Evolutionary conservation across 2,329 filamentous ascomycete species (phyloP).

Genomic region (Exophiala sideris): DNA sequence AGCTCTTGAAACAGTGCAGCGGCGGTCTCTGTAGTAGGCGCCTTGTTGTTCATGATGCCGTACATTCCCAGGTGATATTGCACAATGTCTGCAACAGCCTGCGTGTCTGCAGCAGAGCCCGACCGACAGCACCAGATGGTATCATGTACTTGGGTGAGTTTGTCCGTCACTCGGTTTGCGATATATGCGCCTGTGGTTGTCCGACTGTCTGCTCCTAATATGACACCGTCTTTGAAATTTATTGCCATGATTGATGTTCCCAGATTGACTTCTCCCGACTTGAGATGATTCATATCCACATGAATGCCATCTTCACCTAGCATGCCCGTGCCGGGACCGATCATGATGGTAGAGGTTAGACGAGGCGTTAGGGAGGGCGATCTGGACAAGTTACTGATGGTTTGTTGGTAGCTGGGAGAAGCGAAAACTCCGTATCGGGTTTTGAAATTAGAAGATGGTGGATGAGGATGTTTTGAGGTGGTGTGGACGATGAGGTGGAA

Average conservation of each 20-base stretch:
- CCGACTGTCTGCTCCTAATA: constrained; percentile 92
- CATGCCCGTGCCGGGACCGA: constrained; percentile 42
- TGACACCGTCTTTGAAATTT: constrained; percentile 97
- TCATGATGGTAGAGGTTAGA: constrained; percentile 33
- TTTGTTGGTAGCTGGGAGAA: too few relatives aligned
- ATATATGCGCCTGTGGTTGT: constrained; percentile 98
- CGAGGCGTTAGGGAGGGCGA: neutral
- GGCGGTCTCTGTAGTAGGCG: constrained; percentile 90
- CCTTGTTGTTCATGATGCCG: constrained; percentile 81
- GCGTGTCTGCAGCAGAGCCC: constrained; percentile 93
- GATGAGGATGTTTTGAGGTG: neutral
- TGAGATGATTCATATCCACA: constrained; percentile 96
- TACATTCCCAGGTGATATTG: constrained; percentile 95
- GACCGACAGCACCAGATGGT: constrained; percentile 99
- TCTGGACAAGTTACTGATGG: neutral
- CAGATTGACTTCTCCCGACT: constrained; percentile 98
- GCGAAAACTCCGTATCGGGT: too few relatives aligned
- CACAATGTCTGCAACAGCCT: constrained; percentile 96
- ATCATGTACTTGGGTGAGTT: constrained; percentile 96
- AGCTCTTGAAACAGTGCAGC: constrained; percentile 96
- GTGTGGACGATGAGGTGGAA: neutral
- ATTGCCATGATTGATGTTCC: constrained; percentile 99
- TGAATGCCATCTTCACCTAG: constrained; percentile 83
- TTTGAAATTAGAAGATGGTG: neutral
- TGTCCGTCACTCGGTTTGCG: constrained; percentile 98